Base-by-base conservation (phyloP, 371 early-diverging fungal genomes). In the Haplosporangium sp. region DNA sequence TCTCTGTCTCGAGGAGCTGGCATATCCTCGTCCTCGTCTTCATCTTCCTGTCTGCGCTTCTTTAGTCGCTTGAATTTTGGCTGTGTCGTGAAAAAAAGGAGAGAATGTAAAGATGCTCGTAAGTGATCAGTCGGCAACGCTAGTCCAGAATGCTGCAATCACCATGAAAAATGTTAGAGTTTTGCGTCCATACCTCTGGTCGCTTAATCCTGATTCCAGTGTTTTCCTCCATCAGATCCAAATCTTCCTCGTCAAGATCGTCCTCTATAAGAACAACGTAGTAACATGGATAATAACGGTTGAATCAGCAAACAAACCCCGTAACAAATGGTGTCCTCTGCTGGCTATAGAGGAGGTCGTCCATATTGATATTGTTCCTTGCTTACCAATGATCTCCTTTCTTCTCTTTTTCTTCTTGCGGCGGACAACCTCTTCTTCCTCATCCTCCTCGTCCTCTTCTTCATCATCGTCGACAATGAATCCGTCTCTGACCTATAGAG, bases 211-310 rank as follows among this genome's bases (percentile, higher is more conserved):
- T 87, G 42, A 90, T 83, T 43, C 93, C 94, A 9, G 93, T 91
- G 75, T 96, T 95, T 69, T 95, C 96, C 67, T 91, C 93, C 36
- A 96, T 80, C 23, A 96, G 85, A 23, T 87, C 95, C 54, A 95
- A 80, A 82, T 96, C 96, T 69, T 95, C 96, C 50, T 95, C 96
- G 40, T 95, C 94, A n/a, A 95, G 83, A 29, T 84, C 85, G 47
- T 92, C 92, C 41, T 94, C 93, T 79, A 57, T 40, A 6, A 23
- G 85, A 83, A 46, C 76, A 80, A 69, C 73, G 43, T 41, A 9
- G 38, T 42, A 47, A 18, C 59, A 43, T 51, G 45, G 45, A 66
- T 57, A 43, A 64, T n/a, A 16, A 56, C 11, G 52, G 12, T 16
- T n/a, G 45, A 36, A 53, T 45, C 52, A 42, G 50, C 55, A 62